Evolutionary conservation across 371 early-diverging fungal species (phyloP).

Genomic region (Syncephalastrum racemosum): DNA sequence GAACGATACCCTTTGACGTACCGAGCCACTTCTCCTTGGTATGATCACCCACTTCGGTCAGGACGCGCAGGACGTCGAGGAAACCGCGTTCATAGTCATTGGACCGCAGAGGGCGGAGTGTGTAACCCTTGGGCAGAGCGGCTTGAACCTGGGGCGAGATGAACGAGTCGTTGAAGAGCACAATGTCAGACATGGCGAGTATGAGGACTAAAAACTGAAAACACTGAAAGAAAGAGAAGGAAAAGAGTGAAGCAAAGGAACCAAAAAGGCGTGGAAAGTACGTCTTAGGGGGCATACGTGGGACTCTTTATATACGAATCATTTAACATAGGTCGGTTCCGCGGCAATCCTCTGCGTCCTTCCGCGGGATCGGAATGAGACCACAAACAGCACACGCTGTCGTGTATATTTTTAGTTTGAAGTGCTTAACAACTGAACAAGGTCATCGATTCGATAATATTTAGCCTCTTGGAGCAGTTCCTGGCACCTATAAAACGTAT

Average conservation of each 20-base stretch:
- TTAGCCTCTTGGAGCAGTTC: conserved; percentile 46
- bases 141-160: conserved; percentile 77
- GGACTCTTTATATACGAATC: no score
- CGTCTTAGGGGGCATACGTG: background rate
- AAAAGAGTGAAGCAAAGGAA: no score
- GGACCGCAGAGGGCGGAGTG: conserved; percentile 78
- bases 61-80: conserved; percentile 64
- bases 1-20: no score
- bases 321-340: background rate
- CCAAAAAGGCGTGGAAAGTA: background rate
- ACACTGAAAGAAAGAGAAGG: background rate
- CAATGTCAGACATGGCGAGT: conserved; percentile 28
- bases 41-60: conserved; percentile 79
- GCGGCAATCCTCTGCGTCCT: background rate
- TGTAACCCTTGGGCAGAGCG: conserved; percentile 77
- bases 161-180: conserved; percentile 70
- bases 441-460: conserved; percentile 40
- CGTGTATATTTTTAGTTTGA: conserved; percentile 1
- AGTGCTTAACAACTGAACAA: conserved; percentile 20
- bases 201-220: background rate
- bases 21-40: conserved; percentile 63
- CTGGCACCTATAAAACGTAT: conserved; percentile 16
- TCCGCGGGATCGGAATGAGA: background rate
- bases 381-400: background rate
- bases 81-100: conserved; percentile 84